Evolutionary conservation across 2,329 filamentous ascomycete genomes (phyloP).

Genomic region (Xylaria sp.): DNA sequence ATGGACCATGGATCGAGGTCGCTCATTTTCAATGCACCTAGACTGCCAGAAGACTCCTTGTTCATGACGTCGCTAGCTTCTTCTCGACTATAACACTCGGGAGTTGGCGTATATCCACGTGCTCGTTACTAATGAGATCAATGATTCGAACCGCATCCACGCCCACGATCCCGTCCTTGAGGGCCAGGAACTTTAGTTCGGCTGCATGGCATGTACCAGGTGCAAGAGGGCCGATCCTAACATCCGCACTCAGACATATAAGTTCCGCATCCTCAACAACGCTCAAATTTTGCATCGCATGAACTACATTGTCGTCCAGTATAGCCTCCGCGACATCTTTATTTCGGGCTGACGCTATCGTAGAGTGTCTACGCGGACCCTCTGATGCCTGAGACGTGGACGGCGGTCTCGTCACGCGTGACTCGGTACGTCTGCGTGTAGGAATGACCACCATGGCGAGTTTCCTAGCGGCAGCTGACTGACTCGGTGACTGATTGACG

Average conservation of each 20-base stretch:
- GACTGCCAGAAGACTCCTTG: neutral
- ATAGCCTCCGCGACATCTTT: constrained; percentile 57
- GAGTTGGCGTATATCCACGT: constrained; percentile 69
- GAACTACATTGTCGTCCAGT: constrained; percentile 64
- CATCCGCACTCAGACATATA: constrained; percentile 70
- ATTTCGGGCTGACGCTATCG: constrained; percentile 20
- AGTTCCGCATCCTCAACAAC: constrained; percentile 60
- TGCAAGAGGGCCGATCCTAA: constrained; percentile 65
- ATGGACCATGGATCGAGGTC: neutral
- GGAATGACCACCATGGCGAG: constrained; percentile 65
- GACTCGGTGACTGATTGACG: constrained; percentile 58
- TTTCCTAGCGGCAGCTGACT: constrained; percentile 50
- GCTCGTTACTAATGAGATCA: constrained; percentile 68
- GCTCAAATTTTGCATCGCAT: constrained; percentile 64
- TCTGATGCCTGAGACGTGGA: constrained; percentile 44
- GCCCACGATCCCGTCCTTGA: constrained; percentile 61
- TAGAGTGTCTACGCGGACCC: constrained; percentile 15
- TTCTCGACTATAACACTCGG: constrained; percentile 58
- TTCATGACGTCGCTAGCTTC: constrained; percentile 9
- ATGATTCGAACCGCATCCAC: constrained; percentile 68
- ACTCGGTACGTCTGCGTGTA: constrained; percentile 55
- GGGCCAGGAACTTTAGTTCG: constrained; percentile 65
- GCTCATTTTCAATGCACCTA: neutral
- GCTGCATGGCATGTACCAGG: constrained; percentile 69
- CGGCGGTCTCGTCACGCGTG: constrained; percentile 47